A percentile compares a stretch with the other conserved stretches of the same genome.
phyloP scores from a whole-genome alignment of 345 rosid genomes.

The Erysimum cheiranthoides region DNA sequence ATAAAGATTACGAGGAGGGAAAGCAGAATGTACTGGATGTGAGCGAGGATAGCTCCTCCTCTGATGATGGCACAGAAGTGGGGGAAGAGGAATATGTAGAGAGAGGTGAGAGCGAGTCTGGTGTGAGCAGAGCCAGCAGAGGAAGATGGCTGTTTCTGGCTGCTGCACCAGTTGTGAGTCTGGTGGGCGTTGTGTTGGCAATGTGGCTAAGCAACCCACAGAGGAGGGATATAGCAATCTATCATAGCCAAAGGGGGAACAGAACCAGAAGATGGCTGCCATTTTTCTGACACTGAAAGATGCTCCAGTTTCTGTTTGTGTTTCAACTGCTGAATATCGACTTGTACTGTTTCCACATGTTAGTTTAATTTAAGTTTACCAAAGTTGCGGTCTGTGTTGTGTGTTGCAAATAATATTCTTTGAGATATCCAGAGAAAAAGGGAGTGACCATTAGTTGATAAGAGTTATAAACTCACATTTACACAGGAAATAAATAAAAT shows the following conservation, averaged over 20 bases:
- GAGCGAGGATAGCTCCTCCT: conserved; percentile 54
- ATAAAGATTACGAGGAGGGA: conserved; percentile 75
- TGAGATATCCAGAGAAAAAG: conserved; percentile 14
- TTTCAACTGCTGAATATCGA: conserved; percentile 22
- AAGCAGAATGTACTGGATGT: conserved; percentile 53
- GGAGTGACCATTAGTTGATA: not conserved
- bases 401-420: conserved; percentile 26
- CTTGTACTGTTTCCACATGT: conserved; percentile 19
- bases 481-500: conserved; percentile 12
- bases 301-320: conserved; percentile 11
- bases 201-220: conserved; percentile 70
- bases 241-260: conserved; percentile 54
- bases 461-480: conserved; percentile 32
- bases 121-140: conserved; percentile 47
- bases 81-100: conserved; percentile 52
- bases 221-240: conserved; percentile 48
- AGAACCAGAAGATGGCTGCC: conserved; percentile 87
- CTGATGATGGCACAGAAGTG: conserved; percentile 49
- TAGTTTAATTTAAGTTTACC: conserved; percentile 21
- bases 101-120: conserved; percentile 35
- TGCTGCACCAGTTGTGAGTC: conserved; percentile 85
- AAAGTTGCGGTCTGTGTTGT: conserved; percentile 15
- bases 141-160: conserved; percentile 81
- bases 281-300: conserved; percentile 57
- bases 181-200: conserved; percentile 73